Evolutionary conservation across 345 rosid genomes (phyloP).

Genomic region (Murraya koenigii): DNA sequence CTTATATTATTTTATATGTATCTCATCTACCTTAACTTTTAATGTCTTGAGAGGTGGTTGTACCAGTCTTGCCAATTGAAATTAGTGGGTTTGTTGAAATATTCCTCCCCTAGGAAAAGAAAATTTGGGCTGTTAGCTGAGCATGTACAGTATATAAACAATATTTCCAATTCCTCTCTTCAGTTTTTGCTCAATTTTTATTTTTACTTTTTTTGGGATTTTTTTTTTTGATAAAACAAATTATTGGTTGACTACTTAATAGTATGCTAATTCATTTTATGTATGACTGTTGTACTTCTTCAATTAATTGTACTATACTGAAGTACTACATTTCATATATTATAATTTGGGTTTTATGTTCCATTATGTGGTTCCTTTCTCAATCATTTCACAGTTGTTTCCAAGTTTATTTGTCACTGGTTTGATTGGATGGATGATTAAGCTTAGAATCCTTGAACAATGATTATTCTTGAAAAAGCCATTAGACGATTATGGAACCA

Average conservation of each 20-base stretch:
- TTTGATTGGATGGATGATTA: background rate
- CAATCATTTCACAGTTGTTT: background rate
- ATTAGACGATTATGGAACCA: background rate
- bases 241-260: background rate
- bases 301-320: background rate
- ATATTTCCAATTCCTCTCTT: background rate
- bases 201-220: too few species aligned
- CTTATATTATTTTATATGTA: constrained; percentile 2
- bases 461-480: background rate
- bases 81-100: background rate
- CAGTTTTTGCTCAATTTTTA: background rate
- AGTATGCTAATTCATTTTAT: background rate
- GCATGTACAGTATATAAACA: background rate
- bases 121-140: constrained; percentile 12
- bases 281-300: background rate
- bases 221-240: background rate
- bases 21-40: constrained; percentile 21
- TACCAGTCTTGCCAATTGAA: constrained; percentile 8
- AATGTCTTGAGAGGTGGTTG: constrained; percentile 27
- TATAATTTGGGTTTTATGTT: background rate
- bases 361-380: background rate
- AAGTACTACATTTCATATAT: constrained; percentile 1
- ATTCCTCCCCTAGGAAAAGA: background rate
- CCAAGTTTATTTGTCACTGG: background rate
- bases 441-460: too few species aligned